A percentile compares a stretch with the other conserved stretches of the same genome.
These are phyloP conservation scores for Fusarium keratoplasticum DNA, from an alignment of 2,329 filamentous ascomycete genomes.

Conservation along the genomic window DNA sequence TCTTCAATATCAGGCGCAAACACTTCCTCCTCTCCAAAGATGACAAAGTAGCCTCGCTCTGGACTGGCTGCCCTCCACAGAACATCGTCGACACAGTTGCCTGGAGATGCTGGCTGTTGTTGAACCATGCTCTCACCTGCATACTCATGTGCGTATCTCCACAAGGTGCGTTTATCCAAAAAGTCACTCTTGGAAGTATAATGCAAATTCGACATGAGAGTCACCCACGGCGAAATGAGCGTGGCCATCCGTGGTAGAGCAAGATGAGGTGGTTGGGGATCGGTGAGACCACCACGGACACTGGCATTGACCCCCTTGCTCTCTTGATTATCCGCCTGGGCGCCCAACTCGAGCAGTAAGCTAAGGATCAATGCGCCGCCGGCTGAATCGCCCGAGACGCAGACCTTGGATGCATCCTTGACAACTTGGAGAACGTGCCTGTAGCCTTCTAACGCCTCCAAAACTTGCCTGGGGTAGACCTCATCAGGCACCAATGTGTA, in stretches of 20 bases:
- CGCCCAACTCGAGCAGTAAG: conserved; percentile 75
- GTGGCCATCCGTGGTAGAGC: conserved; percentile 66
- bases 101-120: conserved; percentile 68
- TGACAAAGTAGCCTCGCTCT: conserved; percentile 73
- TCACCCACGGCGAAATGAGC: conserved; percentile 85
- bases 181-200: conserved; percentile 80
- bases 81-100: conserved; percentile 71
- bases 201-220: conserved; percentile 75
- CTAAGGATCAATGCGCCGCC: conserved; percentile 80
- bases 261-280: conserved; percentile 33
- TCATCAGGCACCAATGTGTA: conserved; percentile 84
- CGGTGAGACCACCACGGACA: conserved; percentile 23
- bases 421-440: conserved; percentile 73
- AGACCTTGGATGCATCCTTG: conserved; percentile 70
- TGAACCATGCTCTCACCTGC: conserved; percentile 55
- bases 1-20: conserved; percentile 76
- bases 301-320: conserved; percentile 25
- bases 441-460: conserved; percentile 78
- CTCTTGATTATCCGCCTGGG: conserved; percentile 40
- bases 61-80: conserved; percentile 78
- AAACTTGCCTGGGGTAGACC: conserved; percentile 78
- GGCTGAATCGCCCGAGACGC: conserved; percentile 83
- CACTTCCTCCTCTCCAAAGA: conserved; percentile 82
- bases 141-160: conserved; percentile 78
- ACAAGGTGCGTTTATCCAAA: conserved; percentile 73